Conservation (phyloP, 2,329 filamentous ascomycete species). For the Rutstroemia sp. region DNA sequence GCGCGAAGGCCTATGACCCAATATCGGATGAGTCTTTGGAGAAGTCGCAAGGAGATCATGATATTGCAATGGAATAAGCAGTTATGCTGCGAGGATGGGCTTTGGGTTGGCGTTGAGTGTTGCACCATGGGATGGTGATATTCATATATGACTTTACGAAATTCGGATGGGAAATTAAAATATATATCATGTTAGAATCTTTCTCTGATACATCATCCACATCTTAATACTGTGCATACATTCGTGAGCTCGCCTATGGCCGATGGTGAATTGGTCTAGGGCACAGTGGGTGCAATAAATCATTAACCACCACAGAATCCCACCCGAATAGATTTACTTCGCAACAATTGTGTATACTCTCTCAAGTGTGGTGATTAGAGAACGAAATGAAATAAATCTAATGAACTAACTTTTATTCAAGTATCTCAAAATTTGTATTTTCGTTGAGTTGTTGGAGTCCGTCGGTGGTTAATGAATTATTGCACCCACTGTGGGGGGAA, state of each 20-base stretch:
- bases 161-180: neutral
- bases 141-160: conserved; percentile 5
- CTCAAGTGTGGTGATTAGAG: too few species aligned
- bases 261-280: neutral
- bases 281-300: too few species aligned
- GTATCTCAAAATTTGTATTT: too few species aligned
- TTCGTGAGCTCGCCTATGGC: too few species aligned
- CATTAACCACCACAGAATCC: too few species aligned
- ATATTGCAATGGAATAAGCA: conserved; percentile 3
- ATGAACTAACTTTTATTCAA: too few species aligned
- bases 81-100: neutral
- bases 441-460: too few species aligned
- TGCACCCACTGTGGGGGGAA: too few species aligned
- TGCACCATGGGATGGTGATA: neutral
- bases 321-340: too few species aligned
- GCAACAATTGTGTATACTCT: too few species aligned
- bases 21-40: neutral
- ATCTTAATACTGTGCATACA: neutral
- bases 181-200: neutral
- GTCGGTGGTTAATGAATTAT: too few species aligned
- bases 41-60: neutral
- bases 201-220: neutral
- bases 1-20: conserved; percentile 37
- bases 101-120: neutral
- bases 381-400: too few species aligned